Conservation (phyloP, 2,329 filamentous ascomycete genomes). For the Hortaea werneckii region DNA sequence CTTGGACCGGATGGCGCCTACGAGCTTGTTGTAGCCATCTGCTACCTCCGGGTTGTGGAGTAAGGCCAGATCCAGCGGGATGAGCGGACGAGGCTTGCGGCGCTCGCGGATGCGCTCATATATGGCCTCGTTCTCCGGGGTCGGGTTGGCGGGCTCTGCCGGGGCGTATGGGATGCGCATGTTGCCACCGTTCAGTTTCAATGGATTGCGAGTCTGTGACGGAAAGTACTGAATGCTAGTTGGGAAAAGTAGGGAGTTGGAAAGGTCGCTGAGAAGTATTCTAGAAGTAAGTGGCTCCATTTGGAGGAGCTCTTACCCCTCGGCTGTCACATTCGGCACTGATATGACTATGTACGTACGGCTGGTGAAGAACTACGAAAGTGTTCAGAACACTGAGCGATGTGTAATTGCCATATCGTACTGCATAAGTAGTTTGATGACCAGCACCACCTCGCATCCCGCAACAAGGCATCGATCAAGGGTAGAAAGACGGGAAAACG, state of each 20-base stretch:
- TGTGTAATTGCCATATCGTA: too few species aligned
- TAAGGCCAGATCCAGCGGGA: slow-evolving; percentile 64
- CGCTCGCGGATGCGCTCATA: slow-evolving; percentile 55
- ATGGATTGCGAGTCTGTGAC: neutral
- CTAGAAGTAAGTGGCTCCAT: too few species aligned
- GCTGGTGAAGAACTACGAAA: too few species aligned
- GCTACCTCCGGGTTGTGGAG: slow-evolving; percentile 65
- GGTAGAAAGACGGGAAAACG: too few species aligned
- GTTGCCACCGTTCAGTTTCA: neutral
- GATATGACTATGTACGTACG: too few species aligned
- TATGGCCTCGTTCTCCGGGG: slow-evolving; percentile 39
- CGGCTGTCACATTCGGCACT: neutral
- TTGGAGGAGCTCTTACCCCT: neutral
- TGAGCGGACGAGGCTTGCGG: slow-evolving; percentile 58
- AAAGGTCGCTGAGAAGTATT: neutral
- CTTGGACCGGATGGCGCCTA: slow-evolving; percentile 39
- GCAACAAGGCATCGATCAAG: too few species aligned
- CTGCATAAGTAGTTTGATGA: too few species aligned
- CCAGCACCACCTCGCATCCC: too few species aligned
- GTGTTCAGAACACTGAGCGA: too few species aligned
- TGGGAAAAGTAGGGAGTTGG: neutral
- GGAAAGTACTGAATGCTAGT: neutral
- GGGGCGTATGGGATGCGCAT: slow-evolving; percentile 61
- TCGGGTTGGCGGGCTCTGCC: slow-evolving; percentile 43
- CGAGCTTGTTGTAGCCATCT: slow-evolving; percentile 64